Evolutionary conservation across 75 land plant species (phyloP).

Genomic region (Adiantum capillusveneris): DNA sequence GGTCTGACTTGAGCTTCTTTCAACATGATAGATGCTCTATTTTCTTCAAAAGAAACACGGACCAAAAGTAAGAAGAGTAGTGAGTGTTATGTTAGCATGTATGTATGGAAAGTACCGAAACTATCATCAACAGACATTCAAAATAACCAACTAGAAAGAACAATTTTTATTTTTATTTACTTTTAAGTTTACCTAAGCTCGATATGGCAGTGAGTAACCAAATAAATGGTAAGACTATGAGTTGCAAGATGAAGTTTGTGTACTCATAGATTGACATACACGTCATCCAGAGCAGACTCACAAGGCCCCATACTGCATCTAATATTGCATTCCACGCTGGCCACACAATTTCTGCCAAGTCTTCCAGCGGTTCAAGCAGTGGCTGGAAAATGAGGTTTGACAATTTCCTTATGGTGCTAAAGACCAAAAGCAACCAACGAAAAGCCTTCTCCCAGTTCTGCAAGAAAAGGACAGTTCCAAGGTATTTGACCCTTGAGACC

Average conservation of each 20-base stretch:
- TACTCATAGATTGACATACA: slow-evolving; percentile 19
- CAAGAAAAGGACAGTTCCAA: slow-evolving; percentile 86
- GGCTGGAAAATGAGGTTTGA: slow-evolving; percentile 44
- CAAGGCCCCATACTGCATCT: slow-evolving; percentile 24
- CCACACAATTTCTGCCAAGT: slow-evolving; percentile 34
- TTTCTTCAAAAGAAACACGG: background rate
- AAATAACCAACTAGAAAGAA: too few relatives aligned
- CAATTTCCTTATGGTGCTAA: slow-evolving; percentile 40
- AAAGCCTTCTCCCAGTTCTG: slow-evolving; percentile 82
- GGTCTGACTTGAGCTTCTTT: too few relatives aligned
- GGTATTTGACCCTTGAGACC: slow-evolving; percentile 71
- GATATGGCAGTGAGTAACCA: slow-evolving; percentile 25
- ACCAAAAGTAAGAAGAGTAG: background rate
- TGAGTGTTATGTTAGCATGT: too few relatives aligned
- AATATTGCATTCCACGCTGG: slow-evolving; percentile 53
- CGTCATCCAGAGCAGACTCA: slow-evolving; percentile 22
- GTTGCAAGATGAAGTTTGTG: slow-evolving; percentile 17
- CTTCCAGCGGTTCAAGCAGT: slow-evolving; percentile 44
- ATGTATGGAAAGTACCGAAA: too few relatives aligned
- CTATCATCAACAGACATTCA: too few relatives aligned
- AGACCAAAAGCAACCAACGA: slow-evolving; percentile 40
- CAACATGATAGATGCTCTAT: background rate
- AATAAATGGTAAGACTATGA: slow-evolving; percentile 44
- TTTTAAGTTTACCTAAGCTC: slow-evolving; percentile 42
- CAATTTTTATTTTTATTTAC: too few relatives aligned